Evolutionary conservation across 2,329 filamentous ascomycete species (phyloP).

Genomic region (Pyrenophora graminea): DNA sequence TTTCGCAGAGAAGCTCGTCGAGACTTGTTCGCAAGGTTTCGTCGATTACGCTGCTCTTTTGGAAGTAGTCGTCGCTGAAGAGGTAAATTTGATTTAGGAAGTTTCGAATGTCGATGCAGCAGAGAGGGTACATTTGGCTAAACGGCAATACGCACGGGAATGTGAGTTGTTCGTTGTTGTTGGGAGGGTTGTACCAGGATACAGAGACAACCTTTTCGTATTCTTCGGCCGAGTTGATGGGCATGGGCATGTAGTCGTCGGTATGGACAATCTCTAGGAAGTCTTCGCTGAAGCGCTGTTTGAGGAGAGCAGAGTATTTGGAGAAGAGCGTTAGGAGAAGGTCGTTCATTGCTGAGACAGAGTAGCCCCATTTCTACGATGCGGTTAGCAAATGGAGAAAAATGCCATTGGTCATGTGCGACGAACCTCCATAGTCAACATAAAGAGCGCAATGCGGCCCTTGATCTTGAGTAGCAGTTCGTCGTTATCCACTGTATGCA

Average conservation of each 20-base stretch:
- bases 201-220: slow-evolving; percentile 96
- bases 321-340: slow-evolving; percentile 89
- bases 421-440: slow-evolving; percentile 93
- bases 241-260: slow-evolving; percentile 99
- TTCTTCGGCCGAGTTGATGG: slow-evolving; percentile 85
- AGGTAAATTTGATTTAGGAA: slow-evolving; percentile 98
- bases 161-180: slow-evolving; percentile 60
- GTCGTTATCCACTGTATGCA: slow-evolving; percentile 81
- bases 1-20: slow-evolving; percentile 91
- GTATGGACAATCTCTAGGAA: slow-evolving; percentile 91
- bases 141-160: slow-evolving; percentile 97
- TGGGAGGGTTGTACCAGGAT: slow-evolving; percentile 82
- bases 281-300: slow-evolving; percentile 89
- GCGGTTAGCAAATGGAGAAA: slow-evolving; percentile 7
- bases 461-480: slow-evolving; percentile 94
- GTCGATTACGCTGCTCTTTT: slow-evolving; percentile 86
- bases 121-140: slow-evolving; percentile 97
- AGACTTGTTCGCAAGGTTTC: slow-evolving; percentile 84
- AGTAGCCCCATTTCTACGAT: slow-evolving; percentile 81
- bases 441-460: slow-evolving; percentile 87
- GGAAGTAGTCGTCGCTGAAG: slow-evolving; percentile 95
- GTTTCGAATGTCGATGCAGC: slow-evolving; percentile 97
- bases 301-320: slow-evolving; percentile 90
- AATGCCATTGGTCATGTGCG: not conserved
- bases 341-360: slow-evolving; percentile 77